Evolutionary conservation across 352 stramenopile genomes (phyloP), one percentile per base, ranked within the genome.

Genomic region (Phytophthora crassamura): DNA sequence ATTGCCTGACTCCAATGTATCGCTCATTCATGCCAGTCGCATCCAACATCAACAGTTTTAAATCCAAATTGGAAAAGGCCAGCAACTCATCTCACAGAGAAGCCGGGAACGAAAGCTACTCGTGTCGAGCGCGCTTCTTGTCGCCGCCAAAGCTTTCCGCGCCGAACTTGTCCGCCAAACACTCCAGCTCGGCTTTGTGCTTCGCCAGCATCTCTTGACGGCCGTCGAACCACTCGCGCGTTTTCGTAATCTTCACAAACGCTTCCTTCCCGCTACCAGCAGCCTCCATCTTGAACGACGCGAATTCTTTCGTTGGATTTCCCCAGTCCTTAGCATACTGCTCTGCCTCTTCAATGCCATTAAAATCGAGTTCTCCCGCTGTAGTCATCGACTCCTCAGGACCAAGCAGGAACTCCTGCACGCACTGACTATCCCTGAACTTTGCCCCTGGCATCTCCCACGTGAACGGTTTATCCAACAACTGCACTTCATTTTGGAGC

Each of bases 401-500:
- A 3, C 53, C 61, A 11, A 35, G 34, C n/a, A 69, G 16, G 46
- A 69, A 69, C 1, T 15, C 10, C 8, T 69, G 18, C 11, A 69
- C 16, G 5, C 11, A 18, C 10, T 25, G 14, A 8, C 57, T 53
- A 1, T 43, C 35, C 7, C 36, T 35, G 48, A 63, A 75, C 35
- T 43, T 7, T 6, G 62, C 62, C 1, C 42, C 20, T 1, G 58
- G 58, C 16, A 73, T 73, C 16, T 52, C 42, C 64, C 64, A 68
- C n/a, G 50, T 41, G 8, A 59, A 59, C 1, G 59, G 49, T 14
- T 16, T 50, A 11, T 60, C 40, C 3, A 40, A 20, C 42, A 7
- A 12, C 15, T 39, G 4, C 22, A 43, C 28, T 33, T 59, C 18
- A 5, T 35, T 15, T 14, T 59, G 39, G 7, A 59, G 14, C 58